phyloP scores from a whole-genome alignment of 768 basidiomycete genomes.

The Lyophyllum atratum region DNA sequence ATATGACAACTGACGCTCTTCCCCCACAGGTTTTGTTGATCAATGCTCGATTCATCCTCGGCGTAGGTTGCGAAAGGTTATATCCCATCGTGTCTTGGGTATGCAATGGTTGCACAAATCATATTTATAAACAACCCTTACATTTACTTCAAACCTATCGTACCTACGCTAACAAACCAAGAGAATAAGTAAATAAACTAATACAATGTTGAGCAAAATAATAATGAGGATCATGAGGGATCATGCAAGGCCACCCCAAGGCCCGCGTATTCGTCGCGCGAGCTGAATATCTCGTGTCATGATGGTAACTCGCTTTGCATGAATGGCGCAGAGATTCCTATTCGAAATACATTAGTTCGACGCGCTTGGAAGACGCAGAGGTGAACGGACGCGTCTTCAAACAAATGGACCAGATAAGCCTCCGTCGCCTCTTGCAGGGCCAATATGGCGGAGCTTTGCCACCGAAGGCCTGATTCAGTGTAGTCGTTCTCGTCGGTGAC shows the following conservation, averaged over 20 bases:
- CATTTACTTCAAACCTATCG: conserved; percentile 7
- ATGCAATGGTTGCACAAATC: not conserved
- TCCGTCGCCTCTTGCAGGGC: conserved; percentile 98
- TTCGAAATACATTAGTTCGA: conserved; percentile 8
- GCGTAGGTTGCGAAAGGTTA: not conserved
- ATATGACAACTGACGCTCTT: not conserved
- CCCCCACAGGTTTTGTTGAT: not conserved
- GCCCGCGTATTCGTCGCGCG: conserved; percentile 91
- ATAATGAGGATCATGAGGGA: not conserved
- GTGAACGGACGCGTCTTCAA: conserved; percentile 92
- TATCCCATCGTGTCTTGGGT: not conserved
- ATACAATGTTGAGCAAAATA: conserved; percentile 15
- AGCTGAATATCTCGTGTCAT: conserved; percentile 98
- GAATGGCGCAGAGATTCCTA: conserved; percentile 95
- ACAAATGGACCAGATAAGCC: conserved; percentile 91
- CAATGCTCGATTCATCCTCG: not conserved
- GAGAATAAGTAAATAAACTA: conserved; percentile 13
- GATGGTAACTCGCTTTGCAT: conserved; percentile 96
- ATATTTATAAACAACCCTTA: not conserved
- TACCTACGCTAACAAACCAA: conserved; percentile 14
- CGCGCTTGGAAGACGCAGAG: not conserved
- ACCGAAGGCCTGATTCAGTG: conserved; percentile 66
- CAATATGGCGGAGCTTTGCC: conserved; percentile 94
- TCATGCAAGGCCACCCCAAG: conserved; percentile 76
- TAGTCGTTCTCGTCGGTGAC: conserved; percentile 73